phyloP scores from a whole-genome alignment of 148 eudicot genomes.

The Polygonum aviculare region DNA sequence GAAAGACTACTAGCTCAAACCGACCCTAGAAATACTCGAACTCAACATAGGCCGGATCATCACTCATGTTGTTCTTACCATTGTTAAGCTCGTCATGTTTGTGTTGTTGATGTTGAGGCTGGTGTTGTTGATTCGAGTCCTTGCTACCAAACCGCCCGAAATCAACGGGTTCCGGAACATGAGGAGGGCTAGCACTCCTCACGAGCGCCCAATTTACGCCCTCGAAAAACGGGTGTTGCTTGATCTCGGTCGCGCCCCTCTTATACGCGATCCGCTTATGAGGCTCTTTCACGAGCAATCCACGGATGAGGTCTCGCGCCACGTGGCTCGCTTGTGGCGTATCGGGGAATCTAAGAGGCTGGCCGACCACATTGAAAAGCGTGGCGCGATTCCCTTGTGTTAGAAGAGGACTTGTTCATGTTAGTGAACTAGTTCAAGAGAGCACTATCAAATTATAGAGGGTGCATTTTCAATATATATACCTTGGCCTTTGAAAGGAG shows the following conservation, averaged over 20 bases:
- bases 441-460: too few species aligned
- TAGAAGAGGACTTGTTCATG: too few species aligned
- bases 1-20: background rate
- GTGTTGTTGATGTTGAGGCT: background rate
- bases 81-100: background rate
- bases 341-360: slow-evolving; percentile 11
- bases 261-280: slow-evolving; percentile 11
- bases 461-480: background rate
- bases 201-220: slow-evolving; percentile 14
- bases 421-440: too few species aligned
- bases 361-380: slow-evolving; percentile 9
- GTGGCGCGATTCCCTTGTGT: slow-evolving; percentile 7
- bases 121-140: background rate
- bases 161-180: slow-evolving; percentile 4
- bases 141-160: background rate
- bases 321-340: background rate
- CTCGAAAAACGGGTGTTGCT: slow-evolving; percentile 10
- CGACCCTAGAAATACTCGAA: background rate
- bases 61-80: background rate
- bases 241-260: slow-evolving; percentile 12
- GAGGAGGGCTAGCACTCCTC: slow-evolving; percentile 9
- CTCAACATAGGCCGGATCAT: background rate
- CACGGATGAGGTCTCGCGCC: slow-evolving; percentile 12
- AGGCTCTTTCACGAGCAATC: slow-evolving; percentile 11
- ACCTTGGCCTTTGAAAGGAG: slow-evolving; percentile 8